Base-by-base conservation (phyloP, 1,284 basidiomycete species). In the Microbotryomycetes sp. region DNA sequence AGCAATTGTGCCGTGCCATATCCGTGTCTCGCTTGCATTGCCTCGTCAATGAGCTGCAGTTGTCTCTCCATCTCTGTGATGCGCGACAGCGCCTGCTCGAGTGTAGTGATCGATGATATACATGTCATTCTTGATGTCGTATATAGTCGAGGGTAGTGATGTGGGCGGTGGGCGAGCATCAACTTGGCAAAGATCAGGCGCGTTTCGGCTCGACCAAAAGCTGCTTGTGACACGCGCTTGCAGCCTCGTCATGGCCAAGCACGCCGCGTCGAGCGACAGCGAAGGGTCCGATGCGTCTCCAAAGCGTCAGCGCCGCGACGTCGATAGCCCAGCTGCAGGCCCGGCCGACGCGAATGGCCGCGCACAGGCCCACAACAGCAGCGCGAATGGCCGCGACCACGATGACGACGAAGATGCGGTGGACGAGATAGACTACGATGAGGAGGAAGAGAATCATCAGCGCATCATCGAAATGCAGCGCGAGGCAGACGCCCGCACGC, bases 331-430 rank as follows among this genome's bases (percentile, higher is more conserved):
- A 9, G 11, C 18, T 18, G 18, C 35, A 11, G 35, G 11, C 35
- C 11, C 35, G 35, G 9, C 18, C 35, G 18, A 41, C 35, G 9
- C 35, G 11, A 11, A 9, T 18, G 35, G 35, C 9, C 35, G 35
- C 35, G 35, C 35, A 18, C 35, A 41, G 35, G 18, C 35, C 9
- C 35, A 11, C 35, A 41, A 41, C 35, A 41, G 9, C 52, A 21
- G 52, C n/a, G 21, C 51, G 18, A 41, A 54, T 41, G 52, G 18
- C 11, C 26, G 23, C 51, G 51, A 52, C 21, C 15, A 52, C 5
- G 29, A 18, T 72, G 49, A 52, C 30, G 54, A 56, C n/a, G 63
- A 51, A 18, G 54, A 50, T 21, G 35, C 26, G 13, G 47, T 18
- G n/a, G 45, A 51, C 47, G 52, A 54, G n/a, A 48, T 26, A 31